Evolutionary conservation across 805 yeast species (phyloP).

Genomic region (Yarrowia bubula): DNA sequence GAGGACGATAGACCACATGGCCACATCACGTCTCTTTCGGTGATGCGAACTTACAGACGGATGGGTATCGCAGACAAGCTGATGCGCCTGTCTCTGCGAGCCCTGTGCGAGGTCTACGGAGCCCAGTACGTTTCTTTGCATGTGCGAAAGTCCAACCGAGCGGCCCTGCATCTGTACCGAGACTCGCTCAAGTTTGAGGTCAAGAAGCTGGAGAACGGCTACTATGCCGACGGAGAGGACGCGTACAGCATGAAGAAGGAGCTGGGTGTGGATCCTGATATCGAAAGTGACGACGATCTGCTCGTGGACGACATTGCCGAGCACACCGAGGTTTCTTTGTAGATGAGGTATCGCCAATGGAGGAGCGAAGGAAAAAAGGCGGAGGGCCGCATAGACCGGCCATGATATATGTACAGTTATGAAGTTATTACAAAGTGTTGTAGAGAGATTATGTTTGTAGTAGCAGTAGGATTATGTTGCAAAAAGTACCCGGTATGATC

Average conservation of each 20-base stretch:
- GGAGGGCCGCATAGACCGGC: neutral
- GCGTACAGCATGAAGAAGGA: constrained; percentile 91
- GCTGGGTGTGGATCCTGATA: constrained; percentile 38
- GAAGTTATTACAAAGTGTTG: neutral
- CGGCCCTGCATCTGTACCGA: constrained; percentile 87
- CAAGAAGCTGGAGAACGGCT: constrained; percentile 75
- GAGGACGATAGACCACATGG: constrained; percentile 54
- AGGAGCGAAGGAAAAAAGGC: neutral
- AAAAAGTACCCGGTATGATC: neutral
- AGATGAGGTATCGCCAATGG: neutral
- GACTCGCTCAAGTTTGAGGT: constrained; percentile 84
- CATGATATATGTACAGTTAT: constrained; percentile 4
- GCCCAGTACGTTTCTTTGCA: constrained; percentile 87
- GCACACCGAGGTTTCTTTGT: constrained; percentile 21
- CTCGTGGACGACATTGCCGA: constrained; percentile 31
- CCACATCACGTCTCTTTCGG: constrained; percentile 90
- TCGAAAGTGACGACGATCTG: constrained; percentile 35
- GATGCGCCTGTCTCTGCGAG: constrained; percentile 80
- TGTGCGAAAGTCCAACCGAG: constrained; percentile 88
- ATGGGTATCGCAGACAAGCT: constrained; percentile 91
- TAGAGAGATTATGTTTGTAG: neutral
- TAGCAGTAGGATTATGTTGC: too few species aligned
- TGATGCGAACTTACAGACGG: constrained; percentile 91
- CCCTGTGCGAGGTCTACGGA: constrained; percentile 74
- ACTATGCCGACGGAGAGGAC: constrained; percentile 96